A percentile compares a stretch with the other conserved stretches of the same genome.
Conservation (phyloP, 495 filamentous ascomycete genomes). For the Penicillium flavigenum region DNA sequence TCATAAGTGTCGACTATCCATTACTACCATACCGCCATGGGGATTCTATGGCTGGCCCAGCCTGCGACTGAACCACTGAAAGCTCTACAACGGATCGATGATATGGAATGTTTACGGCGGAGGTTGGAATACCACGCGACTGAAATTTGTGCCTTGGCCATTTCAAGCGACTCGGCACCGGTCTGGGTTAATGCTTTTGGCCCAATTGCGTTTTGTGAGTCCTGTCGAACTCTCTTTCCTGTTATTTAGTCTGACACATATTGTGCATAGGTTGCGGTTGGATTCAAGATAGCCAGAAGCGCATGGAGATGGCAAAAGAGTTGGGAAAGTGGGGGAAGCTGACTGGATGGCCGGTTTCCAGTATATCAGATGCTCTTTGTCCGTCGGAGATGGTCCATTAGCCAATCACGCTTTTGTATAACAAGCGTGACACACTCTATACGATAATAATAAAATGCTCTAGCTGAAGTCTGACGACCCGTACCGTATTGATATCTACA, state of each 20-base stretch:
- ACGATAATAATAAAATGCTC: too few relatives aligned
- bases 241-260: conserved; percentile 1
- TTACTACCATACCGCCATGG: conserved; percentile 32
- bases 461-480: too few relatives aligned
- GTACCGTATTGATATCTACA: too few relatives aligned
- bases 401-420: not conserved
- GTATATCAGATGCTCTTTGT: not conserved
- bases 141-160: conserved; percentile 34
- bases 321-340: conserved; percentile 14
- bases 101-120: conserved; percentile 14
- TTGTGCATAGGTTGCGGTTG: conserved; percentile 18
- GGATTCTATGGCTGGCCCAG: conserved; percentile 22
- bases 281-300: conserved; percentile 17
- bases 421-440: too few relatives aligned
- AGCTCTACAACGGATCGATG: conserved; percentile 7
- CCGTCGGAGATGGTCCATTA: not conserved
- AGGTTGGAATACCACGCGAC: conserved; percentile 27
- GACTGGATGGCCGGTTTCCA: conserved; percentile 31
- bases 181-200: conserved; percentile 42
- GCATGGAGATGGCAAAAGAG: conserved; percentile 14
- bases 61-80: conserved; percentile 5
- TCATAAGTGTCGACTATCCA: conserved; percentile 26
- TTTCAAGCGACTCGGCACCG: conserved; percentile 33
- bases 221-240: too few relatives aligned
- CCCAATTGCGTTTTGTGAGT: conserved; percentile 40